A percentile compares a stretch with the other conserved stretches of the same genome.
phyloP scores from a whole-genome alignment of 2,329 filamentous ascomycete genomes.

The Claviceps sorghi region DNA sequence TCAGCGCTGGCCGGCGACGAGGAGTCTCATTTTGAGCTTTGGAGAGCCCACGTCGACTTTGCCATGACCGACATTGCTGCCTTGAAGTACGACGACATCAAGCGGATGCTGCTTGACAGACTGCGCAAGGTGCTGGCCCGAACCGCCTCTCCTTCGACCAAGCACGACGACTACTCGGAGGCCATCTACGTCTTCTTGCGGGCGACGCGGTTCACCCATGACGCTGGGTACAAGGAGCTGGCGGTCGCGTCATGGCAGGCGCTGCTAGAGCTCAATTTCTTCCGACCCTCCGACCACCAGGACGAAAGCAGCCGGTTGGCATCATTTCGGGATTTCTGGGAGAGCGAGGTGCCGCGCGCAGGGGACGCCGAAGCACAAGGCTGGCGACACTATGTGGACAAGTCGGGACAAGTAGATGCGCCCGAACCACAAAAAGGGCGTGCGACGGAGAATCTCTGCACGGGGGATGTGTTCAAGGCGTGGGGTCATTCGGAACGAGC shows the following conservation, averaged over 20 bases:
- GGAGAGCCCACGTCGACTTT: constrained; percentile 60
- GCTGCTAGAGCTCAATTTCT: constrained; percentile 56
- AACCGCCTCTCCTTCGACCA: neutral
- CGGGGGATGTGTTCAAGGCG: constrained; percentile 32
- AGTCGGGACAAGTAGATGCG: constrained; percentile 21
- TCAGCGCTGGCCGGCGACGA: constrained; percentile 25
- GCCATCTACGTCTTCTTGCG: constrained; percentile 58
- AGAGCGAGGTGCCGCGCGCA: constrained; percentile 63
- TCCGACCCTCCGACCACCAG: constrained; percentile 21
- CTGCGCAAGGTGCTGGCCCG: constrained; percentile 12
- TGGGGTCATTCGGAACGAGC: constrained; percentile 42
- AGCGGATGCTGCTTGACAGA: constrained; percentile 43
- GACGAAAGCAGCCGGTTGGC: constrained; percentile 13
- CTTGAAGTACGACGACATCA: constrained; percentile 55
- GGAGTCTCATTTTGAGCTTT: constrained; percentile 39
- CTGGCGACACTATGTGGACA: constrained; percentile 45
- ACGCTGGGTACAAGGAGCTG: constrained; percentile 65
- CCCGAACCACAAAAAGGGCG: constrained; percentile 20
- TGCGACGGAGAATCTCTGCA: constrained; percentile 8
- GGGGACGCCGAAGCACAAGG: constrained; percentile 60
- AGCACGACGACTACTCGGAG: constrained; percentile 13
- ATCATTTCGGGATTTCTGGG: constrained; percentile 66
- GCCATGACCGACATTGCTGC: constrained; percentile 51
- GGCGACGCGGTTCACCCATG: constrained; percentile 56
- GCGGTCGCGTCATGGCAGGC: constrained; percentile 74